Percentiles rank a stretch among this genome's conserved stretches.
Conservation (phyloP, 208 protist genomes). For the Angomonas ambiguus region DNA sequence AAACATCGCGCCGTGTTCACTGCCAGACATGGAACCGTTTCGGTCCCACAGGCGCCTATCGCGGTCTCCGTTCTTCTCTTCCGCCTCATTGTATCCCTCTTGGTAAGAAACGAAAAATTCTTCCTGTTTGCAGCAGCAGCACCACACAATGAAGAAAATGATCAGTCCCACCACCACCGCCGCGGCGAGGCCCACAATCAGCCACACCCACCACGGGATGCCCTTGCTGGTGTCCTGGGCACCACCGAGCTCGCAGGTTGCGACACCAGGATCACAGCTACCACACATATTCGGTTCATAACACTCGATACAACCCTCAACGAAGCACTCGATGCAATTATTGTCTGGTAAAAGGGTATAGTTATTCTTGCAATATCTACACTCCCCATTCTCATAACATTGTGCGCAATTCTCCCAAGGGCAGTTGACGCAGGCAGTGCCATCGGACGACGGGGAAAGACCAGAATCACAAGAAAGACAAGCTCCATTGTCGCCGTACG, state of each 20-base stretch:
- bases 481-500: no score
- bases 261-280: background rate
- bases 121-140: background rate
- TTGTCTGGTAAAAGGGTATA: background rate
- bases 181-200: background rate
- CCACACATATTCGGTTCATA: background rate
- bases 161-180: background rate
- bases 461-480: no score
- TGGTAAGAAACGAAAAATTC: background rate
- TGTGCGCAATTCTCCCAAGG: no score
- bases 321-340: background rate
- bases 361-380: background rate
- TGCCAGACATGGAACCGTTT: background rate
- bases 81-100: background rate
- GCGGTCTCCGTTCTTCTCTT: background rate
- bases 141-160: background rate
- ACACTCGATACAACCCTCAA: background rate
- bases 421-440: no score
- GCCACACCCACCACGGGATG: constrained; percentile 5
- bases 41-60: background rate
- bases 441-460: no score
- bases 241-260: background rate
- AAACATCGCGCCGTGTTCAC: background rate
- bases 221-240: background rate
- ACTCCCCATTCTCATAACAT: background rate